Evolutionary conservation across 768 basidiomycete genomes (phyloP), one percentile per base, ranked within the genome.

Genomic region (Phylloporus scabripes): DNA sequence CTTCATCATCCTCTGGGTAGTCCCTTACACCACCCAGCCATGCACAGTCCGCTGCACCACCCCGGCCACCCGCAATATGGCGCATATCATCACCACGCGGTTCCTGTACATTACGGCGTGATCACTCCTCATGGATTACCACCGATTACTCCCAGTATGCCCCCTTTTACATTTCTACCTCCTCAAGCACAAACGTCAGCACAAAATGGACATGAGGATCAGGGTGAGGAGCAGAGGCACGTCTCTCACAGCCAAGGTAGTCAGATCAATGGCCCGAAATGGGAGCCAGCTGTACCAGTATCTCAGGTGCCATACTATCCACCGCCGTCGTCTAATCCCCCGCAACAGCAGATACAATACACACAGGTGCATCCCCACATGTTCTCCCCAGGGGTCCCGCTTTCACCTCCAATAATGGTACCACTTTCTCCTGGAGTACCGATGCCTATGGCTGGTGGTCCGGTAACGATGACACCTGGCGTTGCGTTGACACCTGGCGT

Each of bases 91-190:
- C 57, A 56, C 15, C 60, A 57, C 32, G 48, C 47, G 21, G 45
- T 53, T 38, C 49, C 51, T 32, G 48, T 59, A 23, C 63, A 67
- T 41, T 67, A 67, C 38, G 58, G 67, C 37, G 65, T 72, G 28
- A 73, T 83, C 53, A 89, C 86, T 9, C 85, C 85, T n/a, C 80
- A 83, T 54, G 87, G 88, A 0, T 70, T 92, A n/a, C 88, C 89
- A 12, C 87, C 90, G 1, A 92, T 96, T 60, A 96, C 94, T n/a
- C 93, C 94, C 0, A 88, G 87, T 52, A 97, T 98, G 94, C 95
- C 95, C 1, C 83, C 91, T 5, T 98, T 96, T 70, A 84, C 82
- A 11, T 94, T 96, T 67, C 74, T 85, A 32, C 75, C 80, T 15
- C 80, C 79, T 36, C 76, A 60, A 60, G 72, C 39, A 14, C 59